Evolutionary conservation across 1,284 basidiomycete genomes (phyloP).

Genomic region (Malassezia brasiliensis): DNA sequence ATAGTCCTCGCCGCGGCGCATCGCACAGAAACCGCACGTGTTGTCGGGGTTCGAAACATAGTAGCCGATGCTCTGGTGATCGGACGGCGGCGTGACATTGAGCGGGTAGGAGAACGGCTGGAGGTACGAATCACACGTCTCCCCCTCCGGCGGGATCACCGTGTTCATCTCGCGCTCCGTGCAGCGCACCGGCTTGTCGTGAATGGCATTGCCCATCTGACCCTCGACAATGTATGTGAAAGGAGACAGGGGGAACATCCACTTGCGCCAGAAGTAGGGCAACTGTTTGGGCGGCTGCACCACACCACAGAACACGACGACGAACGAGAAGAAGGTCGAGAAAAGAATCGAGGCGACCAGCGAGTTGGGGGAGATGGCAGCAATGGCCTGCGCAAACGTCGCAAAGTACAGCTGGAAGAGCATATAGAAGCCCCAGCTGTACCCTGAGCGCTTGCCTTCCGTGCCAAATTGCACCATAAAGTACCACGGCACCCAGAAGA

Average conservation of each 20-base stretch:
- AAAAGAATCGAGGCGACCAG: constrained; percentile 62
- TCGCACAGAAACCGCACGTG: constrained; percentile 51
- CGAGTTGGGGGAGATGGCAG: constrained; percentile 59
- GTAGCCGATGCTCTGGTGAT: constrained; percentile 5
- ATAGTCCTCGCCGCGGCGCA: constrained; percentile 56
- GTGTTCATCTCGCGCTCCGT: constrained; percentile 47
- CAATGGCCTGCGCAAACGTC: constrained; percentile 59
- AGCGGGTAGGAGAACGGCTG: constrained; percentile 37
- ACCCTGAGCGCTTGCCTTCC: constrained; percentile 20
- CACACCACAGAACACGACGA: constrained; percentile 57
- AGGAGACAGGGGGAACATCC: constrained; percentile 58
- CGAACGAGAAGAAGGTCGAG: constrained; percentile 58
- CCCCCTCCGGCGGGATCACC: constrained; percentile 48
- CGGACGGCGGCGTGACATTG: constrained; percentile 9
- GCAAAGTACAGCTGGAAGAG: constrained; percentile 52
- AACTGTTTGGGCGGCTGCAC: constrained; percentile 36
- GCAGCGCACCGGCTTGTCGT: constrained; percentile 49
- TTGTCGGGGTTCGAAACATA: constrained; percentile 19
- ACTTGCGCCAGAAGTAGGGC: constrained; percentile 28
- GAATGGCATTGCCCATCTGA: constrained; percentile 48
- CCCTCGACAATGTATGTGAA: constrained; percentile 56
- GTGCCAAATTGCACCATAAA: constrained; percentile 28
- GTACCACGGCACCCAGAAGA: constrained; percentile 39
- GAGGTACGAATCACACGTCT: constrained; percentile 51
- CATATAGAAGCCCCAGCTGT: constrained; percentile 31